A percentile compares a stretch with the other conserved stretches of the same genome.
These are phyloP conservation scores for Tilletia horrida DNA, from an alignment of 1,284 basidiomycete genomes.

Conservation along the genomic window DNA sequence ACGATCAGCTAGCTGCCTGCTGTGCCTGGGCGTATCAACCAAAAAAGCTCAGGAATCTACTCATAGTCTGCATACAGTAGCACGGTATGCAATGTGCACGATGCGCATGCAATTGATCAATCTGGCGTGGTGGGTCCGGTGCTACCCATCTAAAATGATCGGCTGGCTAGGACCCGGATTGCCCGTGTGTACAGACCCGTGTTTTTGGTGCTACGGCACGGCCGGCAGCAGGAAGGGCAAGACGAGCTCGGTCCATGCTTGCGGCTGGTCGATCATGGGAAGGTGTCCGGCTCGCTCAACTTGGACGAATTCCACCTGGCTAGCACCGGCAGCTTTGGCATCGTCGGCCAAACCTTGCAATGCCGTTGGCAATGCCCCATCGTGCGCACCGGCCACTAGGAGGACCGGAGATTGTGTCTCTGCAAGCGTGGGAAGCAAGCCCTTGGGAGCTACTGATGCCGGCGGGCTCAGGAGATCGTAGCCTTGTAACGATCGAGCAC, in stretches of 20 bases:
- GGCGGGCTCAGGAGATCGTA: slow-evolving; percentile 50
- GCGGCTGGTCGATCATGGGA: slow-evolving; percentile 56
- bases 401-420: slow-evolving; percentile 45
- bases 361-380: slow-evolving; percentile 56
- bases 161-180: too few relatives aligned
- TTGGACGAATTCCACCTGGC: slow-evolving; percentile 36
- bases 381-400: slow-evolving; percentile 56
- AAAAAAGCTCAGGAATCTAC: too few relatives aligned
- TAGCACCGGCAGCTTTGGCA: slow-evolving; percentile 37
- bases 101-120: too few relatives aligned
- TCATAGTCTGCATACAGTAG: too few relatives aligned
- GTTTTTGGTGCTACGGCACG: background rate
- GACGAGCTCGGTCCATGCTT: slow-evolving; percentile 36
- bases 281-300: slow-evolving; percentile 56
- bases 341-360: slow-evolving; percentile 49
- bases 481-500: slow-evolving; percentile 56
- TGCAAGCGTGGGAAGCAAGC: slow-evolving; percentile 45
- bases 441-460: slow-evolving; percentile 20
- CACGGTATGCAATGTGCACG: too few relatives aligned
- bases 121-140: too few relatives aligned
- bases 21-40: too few relatives aligned
- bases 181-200: too few relatives aligned
- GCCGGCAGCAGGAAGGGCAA: slow-evolving; percentile 30
- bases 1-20: too few relatives aligned
- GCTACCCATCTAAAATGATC: too few relatives aligned